A percentile compares a stretch with the other conserved stretches of the same genome.
phyloP scores from a whole-genome alignment of 2,329 filamentous ascomycete species.

The Rhytidhysteron rufulum region DNA sequence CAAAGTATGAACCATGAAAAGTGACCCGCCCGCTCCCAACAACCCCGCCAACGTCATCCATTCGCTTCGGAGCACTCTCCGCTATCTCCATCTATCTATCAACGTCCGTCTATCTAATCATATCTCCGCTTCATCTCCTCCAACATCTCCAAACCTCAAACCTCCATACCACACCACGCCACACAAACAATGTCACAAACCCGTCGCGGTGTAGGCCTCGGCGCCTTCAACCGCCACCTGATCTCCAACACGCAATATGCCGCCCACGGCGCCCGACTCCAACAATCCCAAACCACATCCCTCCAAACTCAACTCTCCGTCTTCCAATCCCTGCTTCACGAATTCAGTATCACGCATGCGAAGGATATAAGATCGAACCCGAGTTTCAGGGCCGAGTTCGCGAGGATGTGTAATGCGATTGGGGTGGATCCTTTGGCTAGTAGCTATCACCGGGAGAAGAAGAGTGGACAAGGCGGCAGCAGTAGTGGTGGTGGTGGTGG shows the following conservation, averaged over 20 bases:
- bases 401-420: constrained; percentile 96
- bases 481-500: constrained; percentile 46
- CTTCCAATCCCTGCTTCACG: constrained; percentile 91
- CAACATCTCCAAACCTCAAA: background rate
- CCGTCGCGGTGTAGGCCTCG: constrained; percentile 79
- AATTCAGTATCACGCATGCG: constrained; percentile 91
- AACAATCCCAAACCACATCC: constrained; percentile 76
- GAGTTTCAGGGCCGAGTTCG: constrained; percentile 92
- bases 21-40: too few relatives aligned
- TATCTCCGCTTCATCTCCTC: too few relatives aligned
- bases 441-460: constrained; percentile 32
- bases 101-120: too few relatives aligned
- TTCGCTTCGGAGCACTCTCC: too few relatives aligned
- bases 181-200: constrained; percentile 30
- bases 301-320: constrained; percentile 91
- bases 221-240: constrained; percentile 75
- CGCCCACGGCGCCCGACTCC: constrained; percentile 82
- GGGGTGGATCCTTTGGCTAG: constrained; percentile 86
- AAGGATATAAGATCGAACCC: constrained; percentile 96
- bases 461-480: constrained; percentile 51
- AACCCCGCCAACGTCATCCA: too few relatives aligned
- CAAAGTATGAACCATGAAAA: too few relatives aligned
- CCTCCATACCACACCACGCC: background rate
- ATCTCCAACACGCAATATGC: constrained; percentile 87
- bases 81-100: too few relatives aligned